A percentile compares a stretch with the other conserved stretches of the same genome.
These are phyloP conservation scores for Aspergillus fumigatiaffinis DNA, from an alignment of 2,329 filamentous ascomycete genomes.

Conservation along the genomic window DNA sequence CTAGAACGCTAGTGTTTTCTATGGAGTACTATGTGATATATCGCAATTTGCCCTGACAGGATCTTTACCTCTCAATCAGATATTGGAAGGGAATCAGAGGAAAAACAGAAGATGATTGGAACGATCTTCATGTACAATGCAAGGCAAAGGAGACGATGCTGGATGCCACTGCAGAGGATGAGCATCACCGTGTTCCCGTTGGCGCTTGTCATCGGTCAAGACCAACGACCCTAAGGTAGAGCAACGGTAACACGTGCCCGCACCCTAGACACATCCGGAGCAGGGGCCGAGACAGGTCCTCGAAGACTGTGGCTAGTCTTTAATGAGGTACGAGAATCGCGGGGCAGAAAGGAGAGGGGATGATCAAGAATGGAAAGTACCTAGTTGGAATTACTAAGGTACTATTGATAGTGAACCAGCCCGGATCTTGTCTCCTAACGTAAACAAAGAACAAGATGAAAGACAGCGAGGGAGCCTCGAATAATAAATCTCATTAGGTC, in stretches of 20 bases:
- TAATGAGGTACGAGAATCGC: background rate
- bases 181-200: background rate
- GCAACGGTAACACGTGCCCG: background rate
- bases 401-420: background rate
- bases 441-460: background rate
- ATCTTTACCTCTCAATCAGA: background rate
- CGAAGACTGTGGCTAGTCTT: background rate
- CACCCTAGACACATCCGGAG: background rate
- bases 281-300: background rate
- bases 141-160: background rate
- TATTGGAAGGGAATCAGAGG: background rate
- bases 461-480: background rate
- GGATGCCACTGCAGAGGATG: background rate
- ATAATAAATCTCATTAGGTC: background rate
- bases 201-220: background rate
- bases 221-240: background rate
- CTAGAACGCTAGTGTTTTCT: background rate
- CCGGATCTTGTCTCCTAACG: background rate
- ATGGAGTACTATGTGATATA: background rate
- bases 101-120: background rate
- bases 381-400: background rate
- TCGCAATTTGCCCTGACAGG: background rate
- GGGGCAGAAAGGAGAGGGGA: background rate
- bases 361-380: background rate
- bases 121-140: background rate